Evolutionary conservation across 768 basidiomycete species (phyloP).

Genomic region (Suillus lakei): DNA sequence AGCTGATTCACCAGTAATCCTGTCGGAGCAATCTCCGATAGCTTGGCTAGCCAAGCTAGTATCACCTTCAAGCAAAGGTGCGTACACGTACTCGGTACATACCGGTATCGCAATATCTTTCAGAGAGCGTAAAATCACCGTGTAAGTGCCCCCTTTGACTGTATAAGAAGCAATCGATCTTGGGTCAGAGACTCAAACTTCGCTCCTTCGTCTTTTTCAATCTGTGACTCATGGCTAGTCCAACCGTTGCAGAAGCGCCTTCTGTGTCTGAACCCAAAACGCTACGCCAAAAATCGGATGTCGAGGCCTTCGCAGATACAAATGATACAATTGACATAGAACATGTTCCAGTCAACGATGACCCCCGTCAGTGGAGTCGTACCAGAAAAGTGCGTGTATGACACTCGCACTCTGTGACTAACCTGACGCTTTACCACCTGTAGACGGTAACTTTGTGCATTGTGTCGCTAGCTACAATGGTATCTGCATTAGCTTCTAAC

Average conservation of each 20-base stretch:
- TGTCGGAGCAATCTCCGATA: neutral
- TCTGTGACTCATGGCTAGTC: neutral
- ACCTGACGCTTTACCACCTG: neutral
- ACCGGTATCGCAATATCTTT: neutral
- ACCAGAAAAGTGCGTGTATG: slow-evolving; percentile 53
- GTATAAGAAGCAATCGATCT: slow-evolving; percentile 1
- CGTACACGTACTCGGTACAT: neutral
- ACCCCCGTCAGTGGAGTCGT: slow-evolving; percentile 63
- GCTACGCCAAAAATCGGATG: neutral
- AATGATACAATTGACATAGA: slow-evolving; percentile 36
- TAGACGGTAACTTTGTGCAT: slow-evolving; percentile 33
- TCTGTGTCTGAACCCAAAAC: neutral
- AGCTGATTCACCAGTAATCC: neutral
- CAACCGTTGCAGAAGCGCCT: neutral
- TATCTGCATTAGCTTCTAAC: slow-evolving; percentile 26
- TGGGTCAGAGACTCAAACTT: neutral
- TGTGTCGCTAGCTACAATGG: slow-evolving; percentile 28
- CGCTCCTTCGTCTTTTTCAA: neutral
- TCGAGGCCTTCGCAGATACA: neutral
- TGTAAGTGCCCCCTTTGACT: neutral
- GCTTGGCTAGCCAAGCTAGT: neutral
- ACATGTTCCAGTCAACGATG: slow-evolving; percentile 52
- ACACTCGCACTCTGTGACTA: neutral
- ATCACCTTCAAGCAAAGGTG: neutral
- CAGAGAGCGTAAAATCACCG: neutral